Percentiles rank a stretch among this genome's conserved stretches.
Conservation (phyloP, 129 eudicot genomes). For the Deinandra increscens region DNA sequence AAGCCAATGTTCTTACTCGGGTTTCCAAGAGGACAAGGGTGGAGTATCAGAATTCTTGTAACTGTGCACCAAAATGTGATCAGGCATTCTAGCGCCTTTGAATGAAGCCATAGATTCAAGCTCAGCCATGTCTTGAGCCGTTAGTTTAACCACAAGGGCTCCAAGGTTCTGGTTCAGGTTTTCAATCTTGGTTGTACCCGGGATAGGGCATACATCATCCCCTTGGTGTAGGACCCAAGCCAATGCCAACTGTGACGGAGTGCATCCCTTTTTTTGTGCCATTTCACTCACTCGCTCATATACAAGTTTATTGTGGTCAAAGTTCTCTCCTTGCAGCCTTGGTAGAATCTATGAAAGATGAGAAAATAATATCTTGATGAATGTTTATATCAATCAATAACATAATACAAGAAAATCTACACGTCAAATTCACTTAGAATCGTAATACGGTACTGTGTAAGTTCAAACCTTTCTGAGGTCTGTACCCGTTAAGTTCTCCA, state of each 20-base stretch:
- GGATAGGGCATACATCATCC: conserved; percentile 49
- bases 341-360: conserved; percentile 32
- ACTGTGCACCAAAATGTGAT: conserved; percentile 19
- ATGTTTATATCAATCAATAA: not conserved
- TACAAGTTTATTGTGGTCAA: conserved; percentile 41
- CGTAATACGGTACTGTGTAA: not conserved
- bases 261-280: conserved; percentile 45
- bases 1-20: conserved; percentile 27
- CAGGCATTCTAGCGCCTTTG: conserved; percentile 37
- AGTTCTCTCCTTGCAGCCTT: conserved; percentile 48
- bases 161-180: conserved; percentile 45
- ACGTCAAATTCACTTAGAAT: not conserved
- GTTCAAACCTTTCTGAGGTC: conserved; percentile 59
- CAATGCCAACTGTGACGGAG: conserved; percentile 51
- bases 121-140: conserved; percentile 41
- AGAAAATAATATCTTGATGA: not conserved
- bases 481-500: conserved; percentile 38
- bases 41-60: conserved; percentile 32
- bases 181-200: conserved; percentile 47
- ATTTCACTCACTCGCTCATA: conserved; percentile 31
- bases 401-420: not conserved
- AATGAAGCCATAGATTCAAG: conserved; percentile 45
- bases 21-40: conserved; percentile 31
- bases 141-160: conserved; percentile 42
- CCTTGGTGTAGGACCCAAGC: conserved; percentile 62